Base-by-base conservation (phyloP, 2,329 filamentous ascomycete genomes). In the Chalaropsis ovoidea region DNA sequence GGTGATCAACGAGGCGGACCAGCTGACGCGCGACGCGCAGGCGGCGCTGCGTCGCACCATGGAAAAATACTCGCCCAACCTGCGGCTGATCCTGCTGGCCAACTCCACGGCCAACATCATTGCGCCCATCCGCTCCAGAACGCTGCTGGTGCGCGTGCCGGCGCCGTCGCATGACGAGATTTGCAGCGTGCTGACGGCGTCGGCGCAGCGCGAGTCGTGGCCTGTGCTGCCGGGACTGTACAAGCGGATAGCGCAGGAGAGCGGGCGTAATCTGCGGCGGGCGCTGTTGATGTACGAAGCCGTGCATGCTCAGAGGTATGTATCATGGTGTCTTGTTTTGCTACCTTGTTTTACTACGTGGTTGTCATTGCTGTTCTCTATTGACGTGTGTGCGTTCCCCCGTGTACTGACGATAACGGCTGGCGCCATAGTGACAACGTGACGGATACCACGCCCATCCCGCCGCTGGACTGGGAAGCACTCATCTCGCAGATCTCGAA, bases 21-120 rank as follows among this genome's bases (percentile, higher is more conserved):
- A 96, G 73, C 81, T 99, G 69, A 94, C 88, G 2, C 81, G 94
- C 69, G 94, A 99, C 80, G 94, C 94, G 2, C 94, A 99, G 77
- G 94, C 95, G 0, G 95, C 95, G 41, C 78, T 99, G 72, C 85
- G 94, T 75, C 82, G 94, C 69, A 99, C 94, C 0, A 99, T 99
- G 94, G 94, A 99, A 78, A 99, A 99, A 76, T 99, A 99, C 80
- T 95, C 89, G 72, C 92, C 93, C 15, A 99, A 99, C 74, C 73
- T 99, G 73, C 83, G 94, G 24, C 77, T 99, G 70, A 97, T 99
- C 61, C 78, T 99, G 68, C 78, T 99, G 68, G 94, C 94, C 61
- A 97, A 97, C 74, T 95, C 89, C 70, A 99, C 94, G 24, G 92
- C 92, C 69, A 97, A 97, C 73, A 99, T 99, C 71, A 99, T 99